Base-by-base conservation (phyloP, 495 filamentous ascomycete species). In the Xylaria nigripes region DNA sequence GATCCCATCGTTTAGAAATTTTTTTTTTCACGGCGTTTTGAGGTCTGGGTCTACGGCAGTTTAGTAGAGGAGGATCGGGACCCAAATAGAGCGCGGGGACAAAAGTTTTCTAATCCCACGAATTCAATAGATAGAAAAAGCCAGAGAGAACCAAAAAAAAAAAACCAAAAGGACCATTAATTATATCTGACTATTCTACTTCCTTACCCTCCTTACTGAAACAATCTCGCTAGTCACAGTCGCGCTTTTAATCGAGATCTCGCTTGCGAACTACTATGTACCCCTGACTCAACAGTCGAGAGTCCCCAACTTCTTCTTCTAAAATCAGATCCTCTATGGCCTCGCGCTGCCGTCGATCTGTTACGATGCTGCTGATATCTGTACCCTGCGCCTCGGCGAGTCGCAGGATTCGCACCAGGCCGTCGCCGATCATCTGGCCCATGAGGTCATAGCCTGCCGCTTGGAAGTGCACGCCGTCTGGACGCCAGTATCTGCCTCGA, bases 401-500 rank as follows among this genome's bases (percentile, higher is more conserved):
- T 53, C 69, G 61, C 21, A 79, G 51, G 6, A 79, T 54, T 8
- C 64, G 64, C 44, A 77, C 65, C 5, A 83, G 56, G 40, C 64
- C 68, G 25, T 71, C 67, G 42, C 71, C 80, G 43, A 84, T 71
- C 46, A 72, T 68, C 46, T 75, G 60, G 0, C 83, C 83, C 56
- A 86, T 77, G 43, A 75, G 50, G 50, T 80, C 71, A 68, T 86
- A 86, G 12, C 83, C 83, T 21, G 63, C 68, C 2, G 73, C 62
- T 6, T 75, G 82, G 42, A 85, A 70, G 66, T 86, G 83, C 22
- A 86, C 51, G 15, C 74, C 76, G 70, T 86, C 83, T 54, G 45
- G 51, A 58, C 82, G 76, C 76, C 81, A 84, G 48, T 81, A 75
- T 36, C 64, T 65, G 3, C 70, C 48, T 16, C 72, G 61, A 52